Base-by-base conservation (phyloP, 176 grass and related monocot genomes). In the Aegilops longissima region DNA sequence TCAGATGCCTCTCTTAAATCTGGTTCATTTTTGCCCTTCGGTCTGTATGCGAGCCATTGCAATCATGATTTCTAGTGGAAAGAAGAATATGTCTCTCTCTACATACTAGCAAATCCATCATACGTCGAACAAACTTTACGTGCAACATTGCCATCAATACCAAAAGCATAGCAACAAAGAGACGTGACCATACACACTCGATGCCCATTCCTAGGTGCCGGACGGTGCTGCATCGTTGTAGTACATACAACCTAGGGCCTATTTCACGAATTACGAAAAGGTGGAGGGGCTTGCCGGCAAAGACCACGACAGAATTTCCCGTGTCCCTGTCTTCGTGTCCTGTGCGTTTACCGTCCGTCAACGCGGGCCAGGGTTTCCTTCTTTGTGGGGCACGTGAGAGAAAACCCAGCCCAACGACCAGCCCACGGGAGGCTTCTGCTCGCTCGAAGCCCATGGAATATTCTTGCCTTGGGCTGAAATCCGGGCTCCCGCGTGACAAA, bases 291-390 rank as follows among this genome's bases (percentile, higher is more conserved):
- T 1, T 0, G 5, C 1, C 0, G 4, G 4, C 0, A 77, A 77
- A 77, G 30, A 18, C 16, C 14, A 33, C 45, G 73, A 76, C 73
- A 76, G 27, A 76, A 76, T 76, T 76, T 76, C 44, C 44, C 25
- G 44, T 27, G 44, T 77, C 73, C 13, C 0, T 77, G 73, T 77
- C 73, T 29, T 56, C 73, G 2, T 54, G 73, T 56, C 67, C 25
- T 52, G 16, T 5, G 45, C 13, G 44, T 34, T 56, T 8, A 59
- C 54, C 54, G 47, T 3, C 47, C 47, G 73, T 77, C 73, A 33
- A 12, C 8, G 45, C 12, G 44, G 44, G 44, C 73, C 73, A 52
- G 73, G 44, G 24, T 52, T 76, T 5, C 73, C 71, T 0, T 25
- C 24, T 4, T 4, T 23, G 69, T 40, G 8, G 66, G 18, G 66